Evolutionary conservation across 2,329 filamentous ascomycete genomes (phyloP).

Genomic region (Colletotrichum lupini): DNA sequence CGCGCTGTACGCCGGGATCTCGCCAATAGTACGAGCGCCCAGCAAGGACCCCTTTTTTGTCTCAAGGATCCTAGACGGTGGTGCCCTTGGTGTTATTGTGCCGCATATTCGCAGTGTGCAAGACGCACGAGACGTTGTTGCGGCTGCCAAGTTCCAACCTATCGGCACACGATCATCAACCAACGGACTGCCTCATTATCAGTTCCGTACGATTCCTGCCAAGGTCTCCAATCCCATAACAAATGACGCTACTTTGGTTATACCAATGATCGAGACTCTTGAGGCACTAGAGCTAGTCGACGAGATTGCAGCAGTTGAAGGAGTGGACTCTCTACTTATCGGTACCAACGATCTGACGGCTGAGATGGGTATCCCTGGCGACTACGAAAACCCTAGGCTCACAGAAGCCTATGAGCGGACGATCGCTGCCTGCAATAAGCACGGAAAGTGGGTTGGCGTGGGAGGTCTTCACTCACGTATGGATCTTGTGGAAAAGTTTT

Average conservation of each 20-base stretch:
- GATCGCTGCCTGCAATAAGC: slow-evolving; percentile 49
- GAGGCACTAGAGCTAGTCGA: slow-evolving; percentile 51
- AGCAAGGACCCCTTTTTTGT: slow-evolving; percentile 51
- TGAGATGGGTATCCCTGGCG: slow-evolving; percentile 54
- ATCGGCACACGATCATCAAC: slow-evolving; percentile 48
- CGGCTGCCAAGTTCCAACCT: slow-evolving; percentile 50
- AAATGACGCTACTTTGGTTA: slow-evolving; percentile 50
- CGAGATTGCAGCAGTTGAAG: slow-evolving; percentile 50
- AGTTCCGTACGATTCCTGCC: slow-evolving; percentile 47
- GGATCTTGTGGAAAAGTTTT: slow-evolving; percentile 52
- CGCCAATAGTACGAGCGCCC: slow-evolving; percentile 53
- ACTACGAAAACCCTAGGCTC: slow-evolving; percentile 48
- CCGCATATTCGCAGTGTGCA: slow-evolving; percentile 52
- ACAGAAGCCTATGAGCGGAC: slow-evolving; percentile 46
- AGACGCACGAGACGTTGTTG: slow-evolving; percentile 49
- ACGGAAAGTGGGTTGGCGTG: slow-evolving; percentile 51
- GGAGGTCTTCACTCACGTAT: slow-evolving; percentile 52
- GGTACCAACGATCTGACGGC: slow-evolving; percentile 56
- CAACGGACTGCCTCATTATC: slow-evolving; percentile 48
- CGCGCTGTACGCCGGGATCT: slow-evolving; percentile 50
- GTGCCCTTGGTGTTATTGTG: slow-evolving; percentile 52
- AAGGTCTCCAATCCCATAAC: slow-evolving; percentile 46
- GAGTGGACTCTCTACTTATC: slow-evolving; percentile 54
- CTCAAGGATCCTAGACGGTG: slow-evolving; percentile 51
- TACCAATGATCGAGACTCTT: slow-evolving; percentile 56